Conservation (phyloP, 495 filamentous ascomycete genomes). For the Aspergillus diversus region DNA sequence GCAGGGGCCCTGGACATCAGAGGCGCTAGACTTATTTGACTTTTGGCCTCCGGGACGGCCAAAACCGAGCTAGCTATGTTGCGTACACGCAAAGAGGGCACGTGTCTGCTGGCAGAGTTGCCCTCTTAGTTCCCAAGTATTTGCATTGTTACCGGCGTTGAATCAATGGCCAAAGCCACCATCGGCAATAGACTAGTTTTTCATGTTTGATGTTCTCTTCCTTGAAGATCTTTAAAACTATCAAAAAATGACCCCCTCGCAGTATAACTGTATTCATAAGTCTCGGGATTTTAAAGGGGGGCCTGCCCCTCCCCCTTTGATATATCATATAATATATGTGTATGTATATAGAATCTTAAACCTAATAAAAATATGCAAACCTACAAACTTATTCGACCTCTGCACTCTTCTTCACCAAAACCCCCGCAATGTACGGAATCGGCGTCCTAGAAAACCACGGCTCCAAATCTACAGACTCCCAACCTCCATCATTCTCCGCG, state of each 20-base stretch:
- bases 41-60: slow-evolving; percentile 51
- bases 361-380: background rate
- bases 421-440: slow-evolving; percentile 60
- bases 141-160: too few species aligned
- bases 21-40: slow-evolving; percentile 63
- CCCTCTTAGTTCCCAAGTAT: background rate
- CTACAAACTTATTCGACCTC: background rate
- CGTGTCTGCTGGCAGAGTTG: slow-evolving; percentile 3
- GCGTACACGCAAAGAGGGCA: background rate
- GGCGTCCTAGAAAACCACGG: slow-evolving; percentile 48
- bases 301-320: too few species aligned
- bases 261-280: too few species aligned
- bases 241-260: too few species aligned
- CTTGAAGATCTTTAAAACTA: too few species aligned
- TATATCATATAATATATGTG: too few species aligned
- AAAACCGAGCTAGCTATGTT: slow-evolving; percentile 33
- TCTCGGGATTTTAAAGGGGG: too few species aligned
- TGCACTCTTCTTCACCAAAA: slow-evolving; percentile 48
- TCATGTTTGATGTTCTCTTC: too few species aligned
- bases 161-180: too few species aligned
- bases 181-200: too few species aligned
- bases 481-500: slow-evolving; percentile 51
- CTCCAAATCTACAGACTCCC: slow-evolving; percentile 58
- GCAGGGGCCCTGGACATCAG: slow-evolving; percentile 58
- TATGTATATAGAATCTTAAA: background rate